These are phyloP conservation scores for Neonectria coccinea DNA, from an alignment of 2,329 filamentous ascomycete species.

Conservation along the genomic window DNA sequence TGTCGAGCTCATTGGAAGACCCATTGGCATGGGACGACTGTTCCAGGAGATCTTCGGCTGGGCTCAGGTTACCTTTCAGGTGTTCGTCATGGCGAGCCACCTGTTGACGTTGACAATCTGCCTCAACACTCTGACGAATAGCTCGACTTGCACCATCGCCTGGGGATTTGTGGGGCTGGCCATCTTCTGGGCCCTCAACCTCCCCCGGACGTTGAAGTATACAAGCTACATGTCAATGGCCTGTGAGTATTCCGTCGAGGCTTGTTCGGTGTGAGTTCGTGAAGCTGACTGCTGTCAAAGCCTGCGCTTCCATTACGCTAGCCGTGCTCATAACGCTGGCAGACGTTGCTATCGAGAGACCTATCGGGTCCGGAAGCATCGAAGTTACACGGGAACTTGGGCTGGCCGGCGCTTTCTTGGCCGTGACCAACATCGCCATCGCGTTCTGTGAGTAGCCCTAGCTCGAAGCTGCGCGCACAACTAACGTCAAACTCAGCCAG, in stretches of 20 bases:
- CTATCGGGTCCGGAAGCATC: slow-evolving; percentile 51
- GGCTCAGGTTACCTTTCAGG: slow-evolving; percentile 69
- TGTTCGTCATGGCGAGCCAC: slow-evolving; percentile 78
- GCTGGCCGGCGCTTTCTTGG: slow-evolving; percentile 66
- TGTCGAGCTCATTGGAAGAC: slow-evolving; percentile 65
- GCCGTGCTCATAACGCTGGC: slow-evolving; percentile 74
- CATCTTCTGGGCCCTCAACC: slow-evolving; percentile 68
- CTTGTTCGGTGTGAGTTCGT: neutral
- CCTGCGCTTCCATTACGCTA: slow-evolving; percentile 70
- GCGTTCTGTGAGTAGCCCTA: slow-evolving; percentile 63
- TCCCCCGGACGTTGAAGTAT: slow-evolving; percentile 72
- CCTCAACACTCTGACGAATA: slow-evolving; percentile 71
- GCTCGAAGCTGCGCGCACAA: too few relatives aligned
- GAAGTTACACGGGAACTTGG: slow-evolving; percentile 53
- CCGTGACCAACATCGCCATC: slow-evolving; percentile 73
- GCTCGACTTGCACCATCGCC: slow-evolving; percentile 71
- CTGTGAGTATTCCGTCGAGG: slow-evolving; percentile 49
- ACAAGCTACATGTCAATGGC: slow-evolving; percentile 72
- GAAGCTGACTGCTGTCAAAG: slow-evolving; percentile 23
- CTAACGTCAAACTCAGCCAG: slow-evolving; percentile 51
- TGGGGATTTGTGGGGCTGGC: slow-evolving; percentile 71
- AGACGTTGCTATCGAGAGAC: slow-evolving; percentile 64
- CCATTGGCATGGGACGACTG: slow-evolving; percentile 60
- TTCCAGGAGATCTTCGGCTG: slow-evolving; percentile 71
- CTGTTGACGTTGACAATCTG: slow-evolving; percentile 76